These are phyloP conservation scores for Cymbidium sinense DNA, from an alignment of 106 monocot genomes.

Conservation along the genomic window DNA sequence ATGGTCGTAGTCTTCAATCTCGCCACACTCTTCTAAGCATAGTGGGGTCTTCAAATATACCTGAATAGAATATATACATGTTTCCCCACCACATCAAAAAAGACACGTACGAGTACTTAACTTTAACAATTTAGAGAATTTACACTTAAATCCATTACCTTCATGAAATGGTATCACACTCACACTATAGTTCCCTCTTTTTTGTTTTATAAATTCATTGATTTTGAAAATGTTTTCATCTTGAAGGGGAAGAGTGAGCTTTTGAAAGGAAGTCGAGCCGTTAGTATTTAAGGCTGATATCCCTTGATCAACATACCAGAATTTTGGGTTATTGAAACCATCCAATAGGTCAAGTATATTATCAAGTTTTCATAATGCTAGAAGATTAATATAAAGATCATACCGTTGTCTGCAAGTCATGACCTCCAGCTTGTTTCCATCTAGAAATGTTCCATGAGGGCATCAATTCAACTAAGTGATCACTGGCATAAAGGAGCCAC, in stretches of 20 bases:
- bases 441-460: conserved; percentile 78
- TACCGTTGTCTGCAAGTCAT: conserved; percentile 71
- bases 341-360: conserved; percentile 86
- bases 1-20: no score
- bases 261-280: conserved; percentile 46
- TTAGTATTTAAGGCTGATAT: conserved; percentile 51
- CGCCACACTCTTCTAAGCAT: no score
- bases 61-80: no score
- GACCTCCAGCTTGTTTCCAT: conserved; percentile 85
- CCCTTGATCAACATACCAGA: conserved; percentile 94
- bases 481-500: conserved; percentile 82
- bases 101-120: no score
- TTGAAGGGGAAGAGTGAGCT: conserved; percentile 26
- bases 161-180: no score
- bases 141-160: no score
- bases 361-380: conserved; percentile 79
- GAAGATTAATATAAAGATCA: conserved; percentile 78
- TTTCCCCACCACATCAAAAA: no score
- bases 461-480: conserved; percentile 70
- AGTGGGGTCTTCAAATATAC: no score
- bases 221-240: no score
- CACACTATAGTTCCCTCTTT: no score
- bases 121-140: no score
- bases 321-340: conserved; percentile 57
- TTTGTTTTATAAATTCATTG: no score